Percentiles rank a stretch among this genome's conserved stretches.
Conservation (phyloP, 2,329 filamentous ascomycete species). For the Trichophaea hybrida region DNA sequence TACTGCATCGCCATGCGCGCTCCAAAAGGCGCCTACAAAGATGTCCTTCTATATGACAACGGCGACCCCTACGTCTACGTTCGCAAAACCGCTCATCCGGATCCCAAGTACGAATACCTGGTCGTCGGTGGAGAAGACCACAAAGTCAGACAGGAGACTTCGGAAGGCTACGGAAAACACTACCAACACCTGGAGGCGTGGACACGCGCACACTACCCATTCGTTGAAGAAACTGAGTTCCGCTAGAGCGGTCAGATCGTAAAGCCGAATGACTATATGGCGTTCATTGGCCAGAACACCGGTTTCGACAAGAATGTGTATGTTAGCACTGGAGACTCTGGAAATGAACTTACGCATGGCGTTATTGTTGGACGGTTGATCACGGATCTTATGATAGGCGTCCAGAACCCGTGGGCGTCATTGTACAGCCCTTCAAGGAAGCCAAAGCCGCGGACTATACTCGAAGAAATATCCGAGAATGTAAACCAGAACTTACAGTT, state of each 20-base stretch:
- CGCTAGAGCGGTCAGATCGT: conserved; percentile 45
- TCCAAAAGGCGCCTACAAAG: conserved; percentile 39
- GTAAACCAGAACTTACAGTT: conserved; percentile 44
- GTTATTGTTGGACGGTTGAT: conserved; percentile 41
- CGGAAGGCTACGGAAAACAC: conserved; percentile 30
- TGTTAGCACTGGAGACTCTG: conserved; percentile 43
- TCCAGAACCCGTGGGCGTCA: conserved; percentile 37
- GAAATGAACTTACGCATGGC: conserved; percentile 44
- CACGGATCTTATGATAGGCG: conserved; percentile 40
- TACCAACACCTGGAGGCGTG: conserved; percentile 41
- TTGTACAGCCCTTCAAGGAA: conserved; percentile 42
- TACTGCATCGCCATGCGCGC: conserved; percentile 44
- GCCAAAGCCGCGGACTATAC: conserved; percentile 35
- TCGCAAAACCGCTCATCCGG: conserved; percentile 40
- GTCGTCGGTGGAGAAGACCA: conserved; percentile 45
- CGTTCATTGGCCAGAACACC: conserved; percentile 43
- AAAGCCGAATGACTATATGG: conserved; percentile 42
- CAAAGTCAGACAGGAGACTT: conserved; percentile 42
- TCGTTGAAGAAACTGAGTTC: conserved; percentile 39
- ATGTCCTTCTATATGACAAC: conserved; percentile 43
- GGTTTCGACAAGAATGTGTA: conserved; percentile 38
- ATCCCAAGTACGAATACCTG: conserved; percentile 39
- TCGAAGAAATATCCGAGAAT: conserved; percentile 33
- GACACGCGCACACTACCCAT: conserved; percentile 40
- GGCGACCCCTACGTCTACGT: conserved; percentile 44